phyloP scores from a whole-genome alignment of 768 basidiomycete genomes.

The Naganishia vishniacii region DNA sequence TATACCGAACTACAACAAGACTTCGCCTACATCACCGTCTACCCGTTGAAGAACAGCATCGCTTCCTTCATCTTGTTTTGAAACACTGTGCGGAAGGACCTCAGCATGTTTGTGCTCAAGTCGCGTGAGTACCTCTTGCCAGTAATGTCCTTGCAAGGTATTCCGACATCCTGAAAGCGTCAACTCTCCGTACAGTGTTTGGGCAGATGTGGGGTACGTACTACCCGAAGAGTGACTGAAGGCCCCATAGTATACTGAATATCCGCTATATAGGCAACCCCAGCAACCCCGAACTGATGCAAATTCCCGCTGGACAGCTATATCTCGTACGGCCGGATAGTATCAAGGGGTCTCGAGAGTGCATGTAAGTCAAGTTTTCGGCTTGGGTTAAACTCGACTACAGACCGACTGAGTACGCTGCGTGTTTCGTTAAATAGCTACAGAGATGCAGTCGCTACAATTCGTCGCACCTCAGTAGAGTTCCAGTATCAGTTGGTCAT shows the following conservation, averaged over 20 bases:
- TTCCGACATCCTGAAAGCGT: no score
- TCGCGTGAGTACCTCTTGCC: no score
- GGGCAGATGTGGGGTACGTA: conserved; percentile 91
- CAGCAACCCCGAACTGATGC: conserved; percentile 88
- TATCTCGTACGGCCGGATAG: conserved; percentile 86
- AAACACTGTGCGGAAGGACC: background rate
- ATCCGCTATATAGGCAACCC: conserved; percentile 66
- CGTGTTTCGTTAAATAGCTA: conserved; percentile 56
- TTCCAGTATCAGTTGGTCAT: conserved; percentile 77
- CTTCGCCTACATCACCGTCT: no score
- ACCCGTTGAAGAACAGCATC: background rate
- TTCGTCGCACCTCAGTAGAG: conserved; percentile 71
- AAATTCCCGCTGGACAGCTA: conserved; percentile 84
- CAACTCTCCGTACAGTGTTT: conserved; percentile 61
- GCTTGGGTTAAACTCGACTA: background rate
- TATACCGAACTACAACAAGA: no score
- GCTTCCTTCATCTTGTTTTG: background rate
- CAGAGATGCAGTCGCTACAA: conserved; percentile 89
- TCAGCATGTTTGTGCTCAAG: conserved; percentile 46
- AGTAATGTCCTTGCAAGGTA: no score
- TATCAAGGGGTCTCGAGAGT: conserved; percentile 85
- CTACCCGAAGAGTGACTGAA: no score
- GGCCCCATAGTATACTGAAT: conserved; percentile 45
- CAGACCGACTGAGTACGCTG: background rate
- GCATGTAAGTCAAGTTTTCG: conserved; percentile 68